phyloP scores from a whole-genome alignment of 192 early-diverging fungal genomes.

The Gamsiella multidivaricata region DNA sequence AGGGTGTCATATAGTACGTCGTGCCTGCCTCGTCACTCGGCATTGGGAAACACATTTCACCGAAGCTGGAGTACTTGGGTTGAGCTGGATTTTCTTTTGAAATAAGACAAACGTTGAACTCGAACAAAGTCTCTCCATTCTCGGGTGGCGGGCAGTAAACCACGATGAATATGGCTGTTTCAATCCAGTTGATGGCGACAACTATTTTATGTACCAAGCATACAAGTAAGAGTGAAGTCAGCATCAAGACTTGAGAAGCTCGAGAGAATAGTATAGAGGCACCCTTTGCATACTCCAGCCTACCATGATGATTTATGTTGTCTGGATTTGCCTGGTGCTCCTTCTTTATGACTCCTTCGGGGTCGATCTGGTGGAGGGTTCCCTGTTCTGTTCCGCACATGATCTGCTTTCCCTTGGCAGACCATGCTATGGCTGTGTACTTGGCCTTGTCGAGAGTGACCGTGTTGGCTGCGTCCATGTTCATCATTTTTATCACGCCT shows the following conservation, averaged over 20 bases:
- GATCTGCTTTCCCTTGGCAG: conserved; percentile 90
- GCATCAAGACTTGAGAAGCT: too few species aligned
- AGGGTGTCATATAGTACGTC: conserved; percentile 70
- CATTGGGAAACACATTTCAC: conserved; percentile 69
- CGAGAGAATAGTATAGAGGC: too few species aligned
- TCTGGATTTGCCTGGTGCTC: conserved; percentile 20
- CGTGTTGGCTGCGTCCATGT: conserved; percentile 29
- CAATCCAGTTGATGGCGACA: conserved; percentile 78
- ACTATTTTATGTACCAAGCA: conserved; percentile 53
- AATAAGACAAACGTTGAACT: conserved; percentile 67
- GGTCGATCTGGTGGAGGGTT: conserved; percentile 68
- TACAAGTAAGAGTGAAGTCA: neutral
- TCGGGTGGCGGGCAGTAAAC: conserved; percentile 67
- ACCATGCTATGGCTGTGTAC: conserved; percentile 80
- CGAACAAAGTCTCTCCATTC: conserved; percentile 22
- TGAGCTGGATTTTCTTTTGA: conserved; percentile 58
- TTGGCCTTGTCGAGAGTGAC: conserved; percentile 51
- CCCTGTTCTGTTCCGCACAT: conserved; percentile 76
- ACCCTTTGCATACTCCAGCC: neutral
- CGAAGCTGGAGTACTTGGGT: conserved; percentile 62
- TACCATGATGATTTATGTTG: conserved; percentile 20
- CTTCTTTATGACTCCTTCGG: conserved; percentile 70
- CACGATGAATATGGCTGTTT: conserved; percentile 73
- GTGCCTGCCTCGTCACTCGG: conserved; percentile 55
- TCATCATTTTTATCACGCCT: conserved; percentile 49